Evolutionary conservation across 2,329 filamentous ascomycete genomes (phyloP).

Genomic region (Arthroderma sp.): DNA sequence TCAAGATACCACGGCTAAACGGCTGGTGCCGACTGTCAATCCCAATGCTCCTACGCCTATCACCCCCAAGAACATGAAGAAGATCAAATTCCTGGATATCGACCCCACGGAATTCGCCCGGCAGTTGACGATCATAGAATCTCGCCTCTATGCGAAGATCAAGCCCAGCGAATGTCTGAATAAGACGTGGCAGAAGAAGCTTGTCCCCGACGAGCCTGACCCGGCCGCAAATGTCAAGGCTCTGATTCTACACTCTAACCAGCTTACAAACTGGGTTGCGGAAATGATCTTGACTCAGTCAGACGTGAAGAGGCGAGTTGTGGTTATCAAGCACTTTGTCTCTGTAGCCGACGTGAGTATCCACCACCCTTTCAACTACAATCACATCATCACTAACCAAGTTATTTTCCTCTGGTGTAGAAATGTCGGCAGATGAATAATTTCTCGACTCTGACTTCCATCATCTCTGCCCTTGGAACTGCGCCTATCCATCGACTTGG

Average conservation of each 20-base stretch:
- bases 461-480: constrained; percentile 89
- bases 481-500: constrained; percentile 89
- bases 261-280: constrained; percentile 98
- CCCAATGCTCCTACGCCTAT: constrained; percentile 75
- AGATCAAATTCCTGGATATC: constrained; percentile 95
- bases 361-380: not conserved
- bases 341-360: constrained; percentile 70
- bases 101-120: constrained; percentile 94
- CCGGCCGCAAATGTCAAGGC: constrained; percentile 87
- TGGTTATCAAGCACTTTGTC: constrained; percentile 98
- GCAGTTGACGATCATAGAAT: constrained; percentile 94
- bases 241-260: constrained; percentile 92
- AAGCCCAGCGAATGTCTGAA: constrained; percentile 92
- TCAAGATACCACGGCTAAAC: constrained; percentile 73
- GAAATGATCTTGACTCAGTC: constrained; percentile 95
- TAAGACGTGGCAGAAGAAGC: constrained; percentile 98
- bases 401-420: constrained; percentile 40
- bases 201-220: constrained; percentile 53
- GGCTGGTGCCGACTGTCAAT: constrained; percentile 74
- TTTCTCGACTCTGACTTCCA: constrained; percentile 92
- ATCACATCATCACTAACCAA: not conserved
- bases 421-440: constrained; percentile 93
- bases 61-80: constrained; percentile 98
- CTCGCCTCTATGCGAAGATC: constrained; percentile 86
- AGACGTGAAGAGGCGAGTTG: constrained; percentile 89